Percentiles rank a stretch among this genome's conserved stretches.
Conservation (phyloP, 2,329 filamentous ascomycete species). For the Fusarium brachygibbosum region DNA sequence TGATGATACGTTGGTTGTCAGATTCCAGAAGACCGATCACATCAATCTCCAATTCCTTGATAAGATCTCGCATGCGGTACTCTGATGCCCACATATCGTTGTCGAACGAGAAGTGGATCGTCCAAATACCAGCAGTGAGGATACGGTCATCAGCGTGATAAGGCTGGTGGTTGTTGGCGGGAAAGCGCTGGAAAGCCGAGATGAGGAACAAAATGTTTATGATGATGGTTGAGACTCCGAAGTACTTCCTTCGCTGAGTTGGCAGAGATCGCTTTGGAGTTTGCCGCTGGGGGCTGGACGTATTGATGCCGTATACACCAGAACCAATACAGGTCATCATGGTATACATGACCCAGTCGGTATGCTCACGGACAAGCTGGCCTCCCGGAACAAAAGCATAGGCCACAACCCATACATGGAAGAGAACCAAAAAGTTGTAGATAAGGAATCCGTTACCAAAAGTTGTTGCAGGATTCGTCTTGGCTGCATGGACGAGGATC, state of each 20-base stretch:
- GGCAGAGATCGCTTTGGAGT: conserved; percentile 49
- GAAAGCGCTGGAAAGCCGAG: conserved; percentile 90
- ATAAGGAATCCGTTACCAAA: conserved; percentile 92
- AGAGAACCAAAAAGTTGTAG: conserved; percentile 95
- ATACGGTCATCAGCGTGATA: conserved; percentile 90
- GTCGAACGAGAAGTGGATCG: conserved; percentile 96
- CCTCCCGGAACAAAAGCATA: conserved; percentile 98
- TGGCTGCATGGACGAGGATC: conserved; percentile 80
- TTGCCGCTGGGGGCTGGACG: conserved; percentile 61
- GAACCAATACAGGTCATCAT: conserved; percentile 88
- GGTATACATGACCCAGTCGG: conserved; percentile 92
- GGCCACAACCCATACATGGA: conserved; percentile 98
- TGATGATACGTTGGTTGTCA: conserved; percentile 97
- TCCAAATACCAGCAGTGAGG: conserved; percentile 97
- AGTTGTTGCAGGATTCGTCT: conserved; percentile 80
- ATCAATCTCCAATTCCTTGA: conserved; percentile 96
- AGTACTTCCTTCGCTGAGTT: conserved; percentile 65
- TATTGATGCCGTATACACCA: conserved; percentile 81
- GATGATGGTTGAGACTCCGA: conserved; percentile 71
- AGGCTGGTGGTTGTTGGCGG: conserved; percentile 89
- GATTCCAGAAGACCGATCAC: conserved; percentile 95
- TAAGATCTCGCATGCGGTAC: conserved; percentile 89
- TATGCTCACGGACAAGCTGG: conserved; percentile 90
- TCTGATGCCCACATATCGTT: conserved; percentile 99
- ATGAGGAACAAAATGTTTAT: conserved; percentile 85